Evolutionary conservation across 805 yeast species (phyloP), one percentile per base, ranked within the genome.

Genomic region (Candida sakaeoensis): DNA sequence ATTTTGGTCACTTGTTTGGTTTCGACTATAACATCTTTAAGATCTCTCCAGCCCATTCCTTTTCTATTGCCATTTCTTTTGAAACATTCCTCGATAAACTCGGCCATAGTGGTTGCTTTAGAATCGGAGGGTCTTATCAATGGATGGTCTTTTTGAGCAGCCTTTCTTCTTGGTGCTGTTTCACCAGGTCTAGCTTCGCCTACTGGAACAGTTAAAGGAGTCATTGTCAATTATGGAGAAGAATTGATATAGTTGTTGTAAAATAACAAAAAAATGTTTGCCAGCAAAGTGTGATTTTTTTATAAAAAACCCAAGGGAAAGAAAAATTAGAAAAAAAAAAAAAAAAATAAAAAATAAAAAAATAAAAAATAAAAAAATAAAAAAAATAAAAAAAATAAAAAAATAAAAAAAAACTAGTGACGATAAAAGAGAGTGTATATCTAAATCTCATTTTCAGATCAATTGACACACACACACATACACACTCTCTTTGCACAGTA

Each of bases 81-180:
- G 36, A 79, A 78, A 49, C 82, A 75, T 59, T 82, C 90, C 38
- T 70, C 59, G 43, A 83, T 64, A 48, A 72, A 80, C 46, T 87
- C 95, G 48, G 79, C 84, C 16, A 88, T 70, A 4, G 91, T 85
- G 39, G 72, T 66, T 44, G 85, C 79, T 39, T 77, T 77, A 44
- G 75, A 72, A 44, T 79, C 86, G 2, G 37, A 37, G 5, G 98
- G 98, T 53, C 79, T 74, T 5, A 59, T 60, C 33, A 83, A 54
- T 5, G 82, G 66, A 0, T 60, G 74, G 10, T 74, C 72, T 43
- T 74, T 72, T 37, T 69, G 71, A 36, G 76, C 64, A 42, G 65
- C 65, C 52, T 74, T 79, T 66, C 89, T 77, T 66, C 90, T 77
- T 51, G 93, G 91, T 8, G 91, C 91, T 24, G 93, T 83, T 62